Base-by-base conservation (phyloP, 331 rosid genomes). In the Dryas integrifolia region DNA sequence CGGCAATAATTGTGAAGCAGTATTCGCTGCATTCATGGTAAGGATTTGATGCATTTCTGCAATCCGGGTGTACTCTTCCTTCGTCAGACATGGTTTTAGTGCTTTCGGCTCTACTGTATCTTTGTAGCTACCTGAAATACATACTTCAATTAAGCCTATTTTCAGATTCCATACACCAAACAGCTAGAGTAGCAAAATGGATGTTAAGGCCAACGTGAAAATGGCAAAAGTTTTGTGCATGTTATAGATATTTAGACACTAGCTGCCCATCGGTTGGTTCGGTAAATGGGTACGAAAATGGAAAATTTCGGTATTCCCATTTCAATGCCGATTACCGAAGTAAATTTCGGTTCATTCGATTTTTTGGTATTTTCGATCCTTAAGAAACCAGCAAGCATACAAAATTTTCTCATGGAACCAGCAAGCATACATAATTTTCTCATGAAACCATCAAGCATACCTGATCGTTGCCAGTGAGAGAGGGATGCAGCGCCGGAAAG, bases 21-120 rank as follows among this genome's bases (percentile, higher is more conserved):
- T 75, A 95, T 74, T 95, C 96, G 58, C 83, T 89, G 70, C 98
- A 95, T 66, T 88, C 99, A 64, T 95, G 97, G 78, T 71, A 89
- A 11, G 93, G 97, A 72, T 87, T 95, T 40, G 87, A 74, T 6
- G 96, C 96, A 76, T 95, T 95, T 75, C 97, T 83, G 84, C 97
- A 95, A 83, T 95, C 92, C 3, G 88, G 96, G 88, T 92, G 96
- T 69, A 82, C 96, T 26, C 87, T 88, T 76, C 96, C 83, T 49
- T 88, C 97, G 0, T 84, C 95, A 45, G 89, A 74, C 97, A 89
- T 89, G 13, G 8, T 51, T 38, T 1, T 5, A 0, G 13, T 40
- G 13, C 0, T 39, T 12, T 45, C 47, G 0, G 16, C 52, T 44
- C 50, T 62, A 16, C 71, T 52, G 24, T 59, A 45, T 7, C 52